Evolutionary conservation across 495 filamentous ascomycete species (phyloP), one percentile per base, ranked within the genome.

Genomic region (Platismatia glauca): DNA sequence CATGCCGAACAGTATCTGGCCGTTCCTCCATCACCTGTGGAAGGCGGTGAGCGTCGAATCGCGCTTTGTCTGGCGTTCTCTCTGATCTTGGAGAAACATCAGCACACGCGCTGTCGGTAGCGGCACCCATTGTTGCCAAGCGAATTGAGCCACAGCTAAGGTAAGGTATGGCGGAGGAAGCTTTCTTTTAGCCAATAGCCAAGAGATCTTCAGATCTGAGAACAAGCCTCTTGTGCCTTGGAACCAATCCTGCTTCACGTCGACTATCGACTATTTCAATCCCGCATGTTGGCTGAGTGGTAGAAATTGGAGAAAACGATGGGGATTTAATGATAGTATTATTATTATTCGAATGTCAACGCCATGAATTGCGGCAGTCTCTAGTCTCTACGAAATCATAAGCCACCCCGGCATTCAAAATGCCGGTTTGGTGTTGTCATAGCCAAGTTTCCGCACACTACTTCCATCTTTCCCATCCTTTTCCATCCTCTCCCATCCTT

Each of bases 1-100:
- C 87, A 70, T 83, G 66, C 73, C 79, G 70, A 72, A 73, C 58
- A 69, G 59, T 18, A 43, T 79, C 79, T 56, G 84, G 78, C 55
- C 82, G 81, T 73, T 84, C 82, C 79, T 67, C 65, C 65, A 67
- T 67, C 27, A 63, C 61, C 55, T 58, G 53, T 31, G 55, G 37
- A 35, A 63, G 61, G 11, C 55, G 53, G 33, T 33, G 41, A 12
- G 43, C 22, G n/a, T 63, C 61, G 22, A 57, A 22, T 31, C 61
- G 61, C 39, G 41, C 13, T 44, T 56, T 63, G 22, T 63, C 61
- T n/a, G n/a, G 33, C 24, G 31, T 29, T 44, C 27, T 57, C 13
- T 34, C 16, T n/a, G 61, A 31, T 38, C 39, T 53, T 29, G 61
- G 39, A 52, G 61, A 52, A 27, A 46, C 12, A 46, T 58, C 24